Evolutionary conservation across 805 yeast species (phyloP), one percentile per base, ranked within the genome.

Genomic region (Brettanomyces anomalus): DNA sequence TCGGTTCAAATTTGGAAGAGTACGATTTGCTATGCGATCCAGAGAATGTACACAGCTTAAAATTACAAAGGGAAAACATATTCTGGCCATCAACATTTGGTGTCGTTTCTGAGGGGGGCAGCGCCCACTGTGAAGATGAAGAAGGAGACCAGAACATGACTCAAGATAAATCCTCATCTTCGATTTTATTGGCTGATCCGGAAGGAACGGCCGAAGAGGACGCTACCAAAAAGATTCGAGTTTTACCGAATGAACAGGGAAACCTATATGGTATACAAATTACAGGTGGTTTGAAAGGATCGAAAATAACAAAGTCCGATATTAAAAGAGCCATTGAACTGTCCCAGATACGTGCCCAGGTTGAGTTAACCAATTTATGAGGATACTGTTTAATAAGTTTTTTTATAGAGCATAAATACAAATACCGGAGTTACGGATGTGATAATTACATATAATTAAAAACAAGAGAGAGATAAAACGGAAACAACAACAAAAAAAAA

Each of bases 141-240:
- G 34, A 32, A 32, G 34, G 34, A n/a, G 34, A 32, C 13, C n/a
- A 8, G 18, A 8, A 32, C 8, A 32, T 32, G 34, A 8, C 34
- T 7, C 18, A 32, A 8, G 13, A 24, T 24, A 24, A 24, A 64
- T 2, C 43, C 54, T 15, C 49, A 11, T 24, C 28, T 7, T 24
- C 73, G 1, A 65, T 77, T 0, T 52, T 85, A 14, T 58, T 87
- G 38, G 79, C 85, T 1, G 96, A 87, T 56, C 54, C 85, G 34
- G 94, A 86, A 57, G 94, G 94, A 13, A 90, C 83, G 46, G 82
- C 88, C 4, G 96, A 87, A 59, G 94, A 86, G 53, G 69, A 79
- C 28, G 69, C 81, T 3, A 62, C 61, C 36, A 76, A 84, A 36
- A 70, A 77, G 16, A 62, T 85, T 14, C 62, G 68, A 18, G 68